Conservation (phyloP, 306 rosid species). For the Quercus gilva region DNA sequence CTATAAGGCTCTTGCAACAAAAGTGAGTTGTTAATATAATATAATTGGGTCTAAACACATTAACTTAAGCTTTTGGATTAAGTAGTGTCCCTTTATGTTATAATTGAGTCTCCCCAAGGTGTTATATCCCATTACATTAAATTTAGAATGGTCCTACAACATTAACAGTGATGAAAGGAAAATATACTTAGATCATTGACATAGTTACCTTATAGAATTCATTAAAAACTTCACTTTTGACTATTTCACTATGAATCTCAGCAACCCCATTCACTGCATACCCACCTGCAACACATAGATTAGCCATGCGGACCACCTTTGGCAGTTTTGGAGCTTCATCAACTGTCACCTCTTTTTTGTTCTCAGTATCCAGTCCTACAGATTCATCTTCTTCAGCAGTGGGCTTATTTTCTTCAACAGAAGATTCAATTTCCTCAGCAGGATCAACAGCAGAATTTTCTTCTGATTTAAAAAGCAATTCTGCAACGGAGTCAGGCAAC, state of each 20-base stretch:
- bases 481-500: conserved; percentile 60
- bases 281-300: conserved; percentile 94
- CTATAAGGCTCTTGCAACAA: too few relatives aligned
- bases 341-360: conserved; percentile 44
- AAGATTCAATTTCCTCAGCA: conserved; percentile 34
- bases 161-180: neutral
- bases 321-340: conserved; percentile 66
- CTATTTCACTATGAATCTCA: conserved; percentile 95
- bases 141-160: too few relatives aligned
- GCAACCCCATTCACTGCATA: conserved; percentile 99
- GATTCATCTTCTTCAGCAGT: conserved; percentile 30
- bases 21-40: too few relatives aligned
- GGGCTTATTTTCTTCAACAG: conserved; percentile 26
- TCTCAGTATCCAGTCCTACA: conserved; percentile 32
- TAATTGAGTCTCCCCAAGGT: too few relatives aligned
- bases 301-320: conserved; percentile 94
- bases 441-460: conserved; percentile 28
- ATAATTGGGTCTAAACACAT: too few relatives aligned
- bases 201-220: conserved; percentile 69
- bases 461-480: conserved; percentile 52
- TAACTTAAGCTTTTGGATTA: too few relatives aligned
- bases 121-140: too few relatives aligned
- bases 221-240: conserved; percentile 87
- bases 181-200: conserved; percentile 6
- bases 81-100: too few relatives aligned